Conservation (phyloP, 495 filamentous ascomycete species). For the Aspergillus kassunensis region DNA sequence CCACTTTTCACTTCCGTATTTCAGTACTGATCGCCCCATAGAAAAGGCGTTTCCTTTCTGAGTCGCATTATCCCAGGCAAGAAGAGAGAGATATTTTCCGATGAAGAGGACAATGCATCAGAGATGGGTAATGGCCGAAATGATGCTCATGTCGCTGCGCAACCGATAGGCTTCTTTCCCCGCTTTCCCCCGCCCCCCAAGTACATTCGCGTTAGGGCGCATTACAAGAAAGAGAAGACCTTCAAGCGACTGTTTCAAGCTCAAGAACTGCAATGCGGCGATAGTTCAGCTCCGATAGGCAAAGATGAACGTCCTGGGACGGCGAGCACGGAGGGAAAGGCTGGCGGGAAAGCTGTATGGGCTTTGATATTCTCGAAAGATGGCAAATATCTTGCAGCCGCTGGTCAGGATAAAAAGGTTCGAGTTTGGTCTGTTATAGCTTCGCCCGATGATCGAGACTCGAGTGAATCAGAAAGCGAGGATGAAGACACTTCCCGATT, state of each 20-base stretch:
- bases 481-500: constrained; percentile 52
- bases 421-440: constrained; percentile 89
- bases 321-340: constrained; percentile 33
- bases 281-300: constrained; percentile 18
- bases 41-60: constrained; percentile 86
- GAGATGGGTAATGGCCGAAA: constrained; percentile 67
- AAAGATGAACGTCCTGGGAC: constrained; percentile 26
- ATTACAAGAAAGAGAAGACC: constrained; percentile 76
- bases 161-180: constrained; percentile 83
- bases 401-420: constrained; percentile 80
- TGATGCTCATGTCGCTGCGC: constrained; percentile 74
- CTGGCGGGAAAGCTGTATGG: constrained; percentile 66
- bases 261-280: constrained; percentile 63
- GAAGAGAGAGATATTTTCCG: constrained; percentile 55
- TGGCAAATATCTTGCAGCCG: constrained; percentile 85
- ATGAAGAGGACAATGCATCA: constrained; percentile 63
- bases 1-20: background rate
- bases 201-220: constrained; percentile 80
- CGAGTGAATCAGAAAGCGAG: constrained; percentile 68
- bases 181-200: constrained; percentile 84
- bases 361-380: constrained; percentile 90
- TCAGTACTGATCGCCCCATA: constrained; percentile 28
- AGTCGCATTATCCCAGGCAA: constrained; percentile 82
- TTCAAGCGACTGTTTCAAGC: constrained; percentile 89
- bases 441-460: constrained; percentile 70